A percentile compares a stretch with the other conserved stretches of the same genome.
Evolutionary conservation across 2,329 filamentous ascomycete genomes (phyloP).

Genomic region (Diaporthe capsici): DNA sequence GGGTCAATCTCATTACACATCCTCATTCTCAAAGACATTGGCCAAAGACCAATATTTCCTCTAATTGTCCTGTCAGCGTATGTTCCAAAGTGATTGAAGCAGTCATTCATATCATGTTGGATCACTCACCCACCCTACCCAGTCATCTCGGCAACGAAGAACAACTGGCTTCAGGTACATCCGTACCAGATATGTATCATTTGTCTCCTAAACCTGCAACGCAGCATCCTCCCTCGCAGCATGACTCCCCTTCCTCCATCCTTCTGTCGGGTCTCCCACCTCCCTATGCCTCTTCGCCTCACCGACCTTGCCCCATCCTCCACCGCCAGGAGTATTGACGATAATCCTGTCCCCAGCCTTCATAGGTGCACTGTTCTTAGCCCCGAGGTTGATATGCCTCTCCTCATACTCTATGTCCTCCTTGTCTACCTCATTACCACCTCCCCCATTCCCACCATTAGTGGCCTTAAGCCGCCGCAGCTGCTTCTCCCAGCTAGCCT

Average conservation of each 20-base stretch:
- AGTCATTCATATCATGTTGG: neutral
- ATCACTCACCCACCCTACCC: neutral
- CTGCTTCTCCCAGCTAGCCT: conserved; percentile 64
- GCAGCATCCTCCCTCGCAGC: conserved; percentile 70
- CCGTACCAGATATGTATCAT: too few species aligned
- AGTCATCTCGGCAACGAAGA: too few species aligned
- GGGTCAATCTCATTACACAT: too few species aligned
- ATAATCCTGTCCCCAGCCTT: conserved; percentile 83
- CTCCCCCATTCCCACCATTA: conserved; percentile 43
- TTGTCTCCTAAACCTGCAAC: conserved; percentile 70
- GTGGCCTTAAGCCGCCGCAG: conserved; percentile 55
- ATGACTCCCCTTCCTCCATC: conserved; percentile 70
- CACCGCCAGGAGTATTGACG: conserved; percentile 82
- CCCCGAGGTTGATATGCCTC: conserved; percentile 79
- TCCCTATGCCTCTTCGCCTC: conserved; percentile 66
- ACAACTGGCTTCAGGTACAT: too few species aligned
- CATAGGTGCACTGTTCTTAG: conserved; percentile 86
- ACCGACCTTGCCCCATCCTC: conserved; percentile 78
- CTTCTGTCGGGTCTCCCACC: conserved; percentile 67
- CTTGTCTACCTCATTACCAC: conserved; percentile 43
- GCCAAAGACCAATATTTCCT: too few species aligned
- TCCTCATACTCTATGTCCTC: conserved; percentile 66
- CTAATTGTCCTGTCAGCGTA: too few species aligned
- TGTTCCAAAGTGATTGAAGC: too few species aligned
- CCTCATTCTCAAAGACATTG: too few species aligned